Percentiles rank a stretch among this genome's conserved stretches.
phyloP scores from a whole-genome alignment of 1,284 basidiomycete species.

The Boletus sp. region DNA sequence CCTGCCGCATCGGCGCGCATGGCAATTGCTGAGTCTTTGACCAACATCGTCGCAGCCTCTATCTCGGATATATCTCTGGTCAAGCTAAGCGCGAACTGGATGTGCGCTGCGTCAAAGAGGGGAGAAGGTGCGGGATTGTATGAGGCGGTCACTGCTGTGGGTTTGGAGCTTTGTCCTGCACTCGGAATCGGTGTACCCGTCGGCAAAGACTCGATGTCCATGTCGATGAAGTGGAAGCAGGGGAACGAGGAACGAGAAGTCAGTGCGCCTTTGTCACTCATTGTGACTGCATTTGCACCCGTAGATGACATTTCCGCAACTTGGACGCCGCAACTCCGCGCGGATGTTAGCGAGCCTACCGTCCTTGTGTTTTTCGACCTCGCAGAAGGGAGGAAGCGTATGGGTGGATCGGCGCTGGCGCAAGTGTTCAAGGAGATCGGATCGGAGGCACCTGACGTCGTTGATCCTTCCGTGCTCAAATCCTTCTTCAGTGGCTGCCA shows the following conservation, averaged over 20 bases:
- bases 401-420: slow-evolving; percentile 93
- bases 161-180: slow-evolving; percentile 92
- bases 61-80: slow-evolving; percentile 70
- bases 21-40: slow-evolving; percentile 93
- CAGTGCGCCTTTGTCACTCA: slow-evolving; percentile 86
- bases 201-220: slow-evolving; percentile 99
- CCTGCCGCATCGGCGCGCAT: slow-evolving; percentile 91
- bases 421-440: slow-evolving; percentile 96
- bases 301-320: slow-evolving; percentile 78
- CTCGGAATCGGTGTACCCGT: slow-evolving; percentile 95
- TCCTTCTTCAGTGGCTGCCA: slow-evolving; percentile 81
- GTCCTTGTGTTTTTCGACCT: slow-evolving; percentile 89
- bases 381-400: slow-evolving; percentile 75
- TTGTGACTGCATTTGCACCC: slow-evolving; percentile 92
- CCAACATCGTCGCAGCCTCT: slow-evolving; percentile 84
- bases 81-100: slow-evolving; percentile 99
- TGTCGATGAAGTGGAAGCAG: slow-evolving; percentile 94
- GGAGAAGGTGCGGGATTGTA: slow-evolving; percentile 92
- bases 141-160: slow-evolving; percentile 89
- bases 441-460: slow-evolving; percentile 85
- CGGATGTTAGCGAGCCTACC: slow-evolving; percentile 61
- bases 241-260: slow-evolving; percentile 72
- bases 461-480: slow-evolving; percentile 70
- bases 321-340: slow-evolving; percentile 90
- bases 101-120: slow-evolving; percentile 89